Base-by-base conservation (phyloP, 495 filamentous ascomycete genomes). In the Peziza echinospora region DNA sequence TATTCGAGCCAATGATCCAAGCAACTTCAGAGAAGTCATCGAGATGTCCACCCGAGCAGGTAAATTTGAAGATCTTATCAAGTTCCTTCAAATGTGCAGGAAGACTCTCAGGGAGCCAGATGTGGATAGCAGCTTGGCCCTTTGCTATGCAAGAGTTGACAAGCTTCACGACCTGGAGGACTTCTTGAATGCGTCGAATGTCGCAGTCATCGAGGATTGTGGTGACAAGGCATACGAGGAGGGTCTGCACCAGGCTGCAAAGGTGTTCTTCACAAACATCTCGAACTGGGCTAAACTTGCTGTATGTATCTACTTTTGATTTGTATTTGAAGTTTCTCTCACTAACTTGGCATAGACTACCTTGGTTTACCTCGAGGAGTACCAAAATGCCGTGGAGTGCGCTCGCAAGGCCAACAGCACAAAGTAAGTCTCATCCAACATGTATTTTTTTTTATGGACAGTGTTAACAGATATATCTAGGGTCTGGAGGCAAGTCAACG, bases 261-360 rank as follows among this genome's bases (percentile, higher is more conserved):
- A 99, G 72, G 96, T 96, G 59, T 96, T 99, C 71, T 99, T 77
- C 65, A 82, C 76, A 44, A 94, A 81, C 69, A 92, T 99, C 63
- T 94, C 87, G 26, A 99, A 99, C 71, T 99, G 91, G 91, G 89
- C 91, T 48, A 96, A 96, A 69, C 75, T 99, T 51, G 89, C 91
- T n/a, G n/a, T n/a, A n/a, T n/a, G n/a, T n/a, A n/a, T n/a, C n/a
- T n/a, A n/a, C 44, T 7, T 1, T 4, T 0, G n/a, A 46, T 26
- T 30, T 8, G 24, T 25, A 23, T 23, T 21, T 21, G 11, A 8
- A n/a, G 25, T 1, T 11, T n/a, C 3, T 24, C 7, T 26, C 17
- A 24, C 19, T 44, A 44, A n/a, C n/a, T n/a, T n/a, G n/a, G n/a
- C n/a, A n/a, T n/a, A n/a, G 3, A 94, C 91, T 10, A 96, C 91